Evolutionary conservation across 177 flowering plant genomes (phyloP), one percentile per base, ranked within the genome.

Genomic region (Vitis hybrid): DNA sequence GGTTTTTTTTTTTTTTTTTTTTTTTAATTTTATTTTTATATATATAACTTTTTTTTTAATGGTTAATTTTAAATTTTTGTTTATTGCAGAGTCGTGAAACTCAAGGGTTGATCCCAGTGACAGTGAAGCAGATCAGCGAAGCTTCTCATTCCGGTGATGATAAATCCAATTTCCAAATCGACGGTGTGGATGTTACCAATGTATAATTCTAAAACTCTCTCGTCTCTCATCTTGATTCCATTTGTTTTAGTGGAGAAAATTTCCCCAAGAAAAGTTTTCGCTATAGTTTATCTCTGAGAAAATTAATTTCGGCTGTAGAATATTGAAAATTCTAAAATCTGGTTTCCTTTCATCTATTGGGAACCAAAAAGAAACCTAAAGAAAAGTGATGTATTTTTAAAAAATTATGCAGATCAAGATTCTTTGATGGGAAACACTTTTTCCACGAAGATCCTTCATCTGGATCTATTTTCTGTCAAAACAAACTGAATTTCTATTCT

Each of bases 61-160:
- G 30, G 4, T 4, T 65, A 54, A 7, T 48, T 48, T 51, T 24
- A n/a, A 3, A 6, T 51, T 21, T 8, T 30, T 62, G 24, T 50
- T 74, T 18, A 62, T 24, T 59, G 64, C 70, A 82, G 88, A 75
- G 56, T 62, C 84, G 87, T 2, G 84, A 79, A 18, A 55, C 72
- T 11, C 84, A 70, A 3, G 83, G 86, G 0, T 35, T 83, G 74
- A n/a, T 79, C 54, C 91, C 91, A 0, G 80, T 87, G 60, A 89
- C 93, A 10, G 86, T 87, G 78, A 89, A 87, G 85, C 89, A 85
- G 62, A 77, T 89, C 46, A 81, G 85, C 9, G 88, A 83, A 72
- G 87, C 89, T 4, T 72, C 75, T 55, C 80, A 77, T 1, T 81
- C 90, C 8, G 78, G 74, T 2, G 87, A 77, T 30, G 89, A 83